These are phyloP conservation scores for Lepidium africanum DNA, from an alignment of 345 rosid species.

Conservation along the genomic window DNA sequence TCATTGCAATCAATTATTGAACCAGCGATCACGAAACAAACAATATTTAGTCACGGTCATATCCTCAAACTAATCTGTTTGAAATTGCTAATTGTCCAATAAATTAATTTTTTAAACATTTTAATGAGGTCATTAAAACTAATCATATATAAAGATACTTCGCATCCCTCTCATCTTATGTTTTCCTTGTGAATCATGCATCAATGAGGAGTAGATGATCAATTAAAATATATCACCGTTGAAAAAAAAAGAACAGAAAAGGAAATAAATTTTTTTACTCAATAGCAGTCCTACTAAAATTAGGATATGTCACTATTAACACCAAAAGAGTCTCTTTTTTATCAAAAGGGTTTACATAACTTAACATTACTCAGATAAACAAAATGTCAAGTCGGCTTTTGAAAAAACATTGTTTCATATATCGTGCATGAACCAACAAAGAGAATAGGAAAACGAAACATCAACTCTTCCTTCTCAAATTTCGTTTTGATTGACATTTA, in stretches of 20 bases:
- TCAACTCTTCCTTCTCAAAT: too few relatives aligned
- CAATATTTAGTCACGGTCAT: too few relatives aligned
- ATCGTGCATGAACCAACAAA: constrained; percentile 14
- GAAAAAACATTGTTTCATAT: neutral
- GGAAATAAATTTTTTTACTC: neutral
- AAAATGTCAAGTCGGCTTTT: neutral
- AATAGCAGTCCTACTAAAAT: neutral
- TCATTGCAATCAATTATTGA: too few relatives aligned
- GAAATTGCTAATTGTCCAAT: too few relatives aligned
- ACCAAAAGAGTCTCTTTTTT: neutral
- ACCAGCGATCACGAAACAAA: too few relatives aligned
- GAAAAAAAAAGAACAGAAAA: neutral
- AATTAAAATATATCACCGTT: too few relatives aligned
- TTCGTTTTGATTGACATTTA: neutral
- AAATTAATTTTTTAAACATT: too few relatives aligned
- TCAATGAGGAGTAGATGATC: neutral
- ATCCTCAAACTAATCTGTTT: too few relatives aligned
- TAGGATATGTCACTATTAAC: constrained; percentile 2
- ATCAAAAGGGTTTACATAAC: neutral
- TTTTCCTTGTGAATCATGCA: constrained; percentile 10
- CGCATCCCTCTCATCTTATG: neutral
- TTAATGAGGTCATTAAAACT: too few relatives aligned
- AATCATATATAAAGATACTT: neutral
- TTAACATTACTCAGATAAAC: neutral
- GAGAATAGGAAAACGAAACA: neutral